Evolutionary conservation across 1,284 basidiomycete species (phyloP).

Genomic region (Ustilago esculenta): DNA sequence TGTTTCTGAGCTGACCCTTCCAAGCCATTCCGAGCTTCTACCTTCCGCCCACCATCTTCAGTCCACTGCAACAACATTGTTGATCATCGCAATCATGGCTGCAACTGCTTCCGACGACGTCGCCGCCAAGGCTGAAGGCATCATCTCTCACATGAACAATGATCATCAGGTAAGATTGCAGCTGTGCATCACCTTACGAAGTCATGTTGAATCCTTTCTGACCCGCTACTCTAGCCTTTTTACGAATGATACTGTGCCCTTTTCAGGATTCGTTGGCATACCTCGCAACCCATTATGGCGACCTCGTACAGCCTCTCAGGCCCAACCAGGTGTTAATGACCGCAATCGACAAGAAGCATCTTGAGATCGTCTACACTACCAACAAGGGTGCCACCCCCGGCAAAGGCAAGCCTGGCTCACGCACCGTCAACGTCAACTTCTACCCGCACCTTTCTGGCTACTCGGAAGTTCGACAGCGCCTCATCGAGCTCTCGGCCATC

Average conservation of each 20-base stretch:
- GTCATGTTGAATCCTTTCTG: neutral
- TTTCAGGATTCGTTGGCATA: slow-evolving; percentile 45
- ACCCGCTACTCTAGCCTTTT: neutral
- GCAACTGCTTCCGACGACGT: slow-evolving; percentile 30
- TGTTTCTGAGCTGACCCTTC: neutral
- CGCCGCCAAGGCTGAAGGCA: slow-evolving; percentile 40
- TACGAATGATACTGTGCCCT: neutral
- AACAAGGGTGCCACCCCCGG: slow-evolving; percentile 11
- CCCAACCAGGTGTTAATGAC: slow-evolving; percentile 44
- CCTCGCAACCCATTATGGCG: slow-evolving; percentile 44
- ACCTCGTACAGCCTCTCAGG: slow-evolving; percentile 30
- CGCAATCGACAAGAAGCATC: slow-evolving; percentile 43
- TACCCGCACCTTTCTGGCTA: slow-evolving; percentile 37
- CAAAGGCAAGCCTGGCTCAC: slow-evolving; percentile 16
- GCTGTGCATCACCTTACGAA: too few species aligned
- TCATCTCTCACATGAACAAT: slow-evolving; percentile 51
- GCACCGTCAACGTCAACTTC: slow-evolving; percentile 35
- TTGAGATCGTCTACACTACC: slow-evolving; percentile 42
- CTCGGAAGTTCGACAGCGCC: slow-evolving; percentile 34
- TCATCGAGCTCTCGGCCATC: slow-evolving; percentile 31
- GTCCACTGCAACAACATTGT: neutral
- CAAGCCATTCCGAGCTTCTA: slow-evolving; percentile 3
- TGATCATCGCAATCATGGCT: neutral
- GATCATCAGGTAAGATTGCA: slow-evolving; percentile 41
- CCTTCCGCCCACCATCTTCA: slow-evolving; percentile 2